Conservation (phyloP, 129 eudicot species). For the Ambrosia artemisiifolia region DNA sequence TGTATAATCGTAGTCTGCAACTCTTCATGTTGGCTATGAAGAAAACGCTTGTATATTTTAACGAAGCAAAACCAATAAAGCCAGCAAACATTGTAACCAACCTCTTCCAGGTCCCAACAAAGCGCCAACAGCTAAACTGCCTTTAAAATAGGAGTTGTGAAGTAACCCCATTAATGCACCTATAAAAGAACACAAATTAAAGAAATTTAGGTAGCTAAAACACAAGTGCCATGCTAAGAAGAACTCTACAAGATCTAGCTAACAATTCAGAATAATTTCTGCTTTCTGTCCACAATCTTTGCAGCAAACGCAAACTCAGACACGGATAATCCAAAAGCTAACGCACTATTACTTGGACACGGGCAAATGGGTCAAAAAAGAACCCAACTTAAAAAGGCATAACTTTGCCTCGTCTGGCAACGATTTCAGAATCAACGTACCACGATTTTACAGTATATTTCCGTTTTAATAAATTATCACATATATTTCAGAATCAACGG, state of each 20-base stretch:
- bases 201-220: conserved; percentile 14
- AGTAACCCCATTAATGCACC: conserved; percentile 63
- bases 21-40: not conserved
- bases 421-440: no score
- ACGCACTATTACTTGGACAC: no score
- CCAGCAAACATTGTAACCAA: conserved; percentile 20
- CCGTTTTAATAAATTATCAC: no score
- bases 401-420: no score
- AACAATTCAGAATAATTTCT: conserved; percentile 1
- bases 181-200: conserved; percentile 19
- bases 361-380: no score
- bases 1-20: not conserved
- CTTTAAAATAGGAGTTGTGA: conserved; percentile 82
- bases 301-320: not conserved
- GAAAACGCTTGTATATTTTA: not conserved
- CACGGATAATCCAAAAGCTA: not conserved
- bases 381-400: no score
- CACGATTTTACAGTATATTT: no score
- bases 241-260: conserved; percentile 7
- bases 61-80: not conserved
- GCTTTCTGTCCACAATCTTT: not conserved
- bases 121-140: conserved; percentile 79
- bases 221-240: conserved; percentile 6
- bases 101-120: conserved; percentile 95
- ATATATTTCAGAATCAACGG: no score